Base-by-base conservation (phyloP, 768 basidiomycete genomes). In the Pleurotus giganteus region DNA sequence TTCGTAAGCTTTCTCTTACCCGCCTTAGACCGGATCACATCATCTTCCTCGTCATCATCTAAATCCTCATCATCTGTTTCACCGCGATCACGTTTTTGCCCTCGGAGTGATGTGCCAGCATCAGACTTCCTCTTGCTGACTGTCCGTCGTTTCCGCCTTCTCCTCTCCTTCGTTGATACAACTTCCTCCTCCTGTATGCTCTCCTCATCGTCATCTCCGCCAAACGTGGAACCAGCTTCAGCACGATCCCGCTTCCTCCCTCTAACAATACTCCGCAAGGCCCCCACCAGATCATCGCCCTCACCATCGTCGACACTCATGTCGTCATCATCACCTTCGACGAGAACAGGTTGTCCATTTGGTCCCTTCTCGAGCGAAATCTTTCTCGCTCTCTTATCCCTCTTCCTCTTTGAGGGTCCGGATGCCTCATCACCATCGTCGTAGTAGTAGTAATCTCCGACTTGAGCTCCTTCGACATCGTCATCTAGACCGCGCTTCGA, bases 221-320 rank as follows among this genome's bases (percentile, higher is more conserved):
- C 88, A 62, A 89, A 84, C 0, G 80, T 82, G 3, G 87, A 88
- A 5, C 80, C 88, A 53, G 86, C 86, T 63, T 88, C 87, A 5
- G 80, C 77, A 36, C 86, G 84, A 67, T 87, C 87, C 58, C 89
- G 84, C 71, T 92, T 92, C 75, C 80, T 88, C 42, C 88, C 88
- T 57, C 83, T 73, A 17, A 66, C 61, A 54, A 69, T 62, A 44
- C 69, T 67, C 53, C 62, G 66, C 46, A 76, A 66, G 47, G 75
- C 76, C 21, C 67, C 63, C 17, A 74, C 59, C 42, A 74, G 72
- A 59, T 81, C 79, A 46, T 70, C 74, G 11, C 32, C 49, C 19
- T 75, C 72, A 57, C 76, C 76, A 21, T 72, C 71, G 49, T 80
- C 79, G 37, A 76, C 69, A 27, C 77, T 77, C 78, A 80, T 80